Percentiles rank a stretch among this genome's conserved stretches.
These are phyloP conservation scores for Neurospora crassa DNA, from an alignment of 2,329 filamentous ascomycete species.

Conservation along the genomic window DNA sequence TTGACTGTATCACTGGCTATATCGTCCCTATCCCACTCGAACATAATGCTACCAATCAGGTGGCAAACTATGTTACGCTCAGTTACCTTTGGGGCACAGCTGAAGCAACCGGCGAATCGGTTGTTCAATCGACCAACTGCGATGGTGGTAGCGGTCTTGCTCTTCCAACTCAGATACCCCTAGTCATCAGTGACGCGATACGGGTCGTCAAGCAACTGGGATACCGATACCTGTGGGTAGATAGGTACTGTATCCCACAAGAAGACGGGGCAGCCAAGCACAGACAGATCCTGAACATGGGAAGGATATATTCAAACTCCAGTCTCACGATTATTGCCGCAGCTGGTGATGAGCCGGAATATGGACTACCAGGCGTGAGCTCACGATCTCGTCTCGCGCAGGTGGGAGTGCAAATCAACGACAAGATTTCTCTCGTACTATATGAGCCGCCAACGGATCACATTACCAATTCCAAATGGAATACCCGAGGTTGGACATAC, in stretches of 20 bases:
- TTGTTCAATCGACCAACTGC: not conserved
- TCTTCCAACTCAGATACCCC: not conserved
- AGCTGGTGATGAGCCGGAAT: conserved; percentile 23
- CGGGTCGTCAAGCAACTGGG: not conserved
- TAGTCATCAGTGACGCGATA: not conserved
- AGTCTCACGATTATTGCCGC: conserved; percentile 30
- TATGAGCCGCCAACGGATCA: accelerated
- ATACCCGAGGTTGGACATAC: conserved; percentile 1
- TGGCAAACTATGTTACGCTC: not conserved
- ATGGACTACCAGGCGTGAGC: conserved; percentile 26
- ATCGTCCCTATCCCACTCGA: not conserved
- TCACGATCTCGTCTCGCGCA: not conserved
- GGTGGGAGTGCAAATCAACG: not conserved
- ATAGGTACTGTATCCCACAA: conserved; percentile 2
- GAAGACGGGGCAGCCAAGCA: not conserved
- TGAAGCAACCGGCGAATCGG: not conserved
- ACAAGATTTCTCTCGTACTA: not conserved
- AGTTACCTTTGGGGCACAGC: not conserved
- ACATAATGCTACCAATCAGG: not conserved
- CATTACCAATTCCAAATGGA: not conserved
- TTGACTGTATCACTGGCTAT: not conserved
- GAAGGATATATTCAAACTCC: conserved; percentile 26
- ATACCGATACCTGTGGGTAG: conserved; percentile 1
- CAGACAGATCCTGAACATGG: conserved; percentile 21
- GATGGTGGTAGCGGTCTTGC: not conserved